Percentiles rank a stretch among this genome's conserved stretches.
Conservation (phyloP, 2,329 filamentous ascomycete species). For the Septoria linicola region DNA sequence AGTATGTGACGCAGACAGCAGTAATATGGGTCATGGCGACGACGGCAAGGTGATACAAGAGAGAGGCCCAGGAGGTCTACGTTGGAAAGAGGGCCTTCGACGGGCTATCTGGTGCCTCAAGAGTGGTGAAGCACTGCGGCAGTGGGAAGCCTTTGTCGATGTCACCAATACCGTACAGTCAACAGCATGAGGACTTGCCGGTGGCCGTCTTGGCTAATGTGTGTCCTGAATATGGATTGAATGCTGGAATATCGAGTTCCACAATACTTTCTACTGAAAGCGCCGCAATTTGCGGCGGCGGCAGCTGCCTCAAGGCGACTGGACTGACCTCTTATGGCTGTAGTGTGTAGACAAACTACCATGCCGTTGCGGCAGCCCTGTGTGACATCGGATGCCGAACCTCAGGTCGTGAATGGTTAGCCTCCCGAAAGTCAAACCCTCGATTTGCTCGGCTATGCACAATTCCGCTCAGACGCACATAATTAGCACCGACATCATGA, state of each 20-base stretch:
- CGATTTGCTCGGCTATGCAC: slow-evolving; percentile 5
- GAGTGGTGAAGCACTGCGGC: slow-evolving; percentile 80
- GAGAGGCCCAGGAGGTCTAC: slow-evolving; percentile 76
- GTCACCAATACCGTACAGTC: slow-evolving; percentile 71
- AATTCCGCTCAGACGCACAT: background rate
- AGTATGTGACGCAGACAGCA: slow-evolving; percentile 78
- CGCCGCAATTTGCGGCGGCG: background rate
- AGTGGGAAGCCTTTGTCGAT: slow-evolving; percentile 81
- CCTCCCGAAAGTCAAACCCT: background rate
- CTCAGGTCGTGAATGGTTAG: slow-evolving; percentile 1
- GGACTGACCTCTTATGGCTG: background rate
- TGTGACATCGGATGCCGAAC: background rate
- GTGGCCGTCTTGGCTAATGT: slow-evolving; percentile 9
- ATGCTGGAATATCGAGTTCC: no score
- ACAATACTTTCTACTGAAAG: no score
- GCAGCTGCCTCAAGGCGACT: background rate
- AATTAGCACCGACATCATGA: no score
- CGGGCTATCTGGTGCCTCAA: slow-evolving; percentile 83
- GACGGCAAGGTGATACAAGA: slow-evolving; percentile 79
- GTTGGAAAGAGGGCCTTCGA: slow-evolving; percentile 94
- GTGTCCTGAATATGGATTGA: no score
- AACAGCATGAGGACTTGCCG: no score
- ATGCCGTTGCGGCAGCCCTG: background rate
- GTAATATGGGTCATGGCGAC: slow-evolving; percentile 75
- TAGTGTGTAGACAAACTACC: no score